Base-by-base conservation (phyloP, 805 yeast genomes). In the Lipomyces japonicus region DNA sequence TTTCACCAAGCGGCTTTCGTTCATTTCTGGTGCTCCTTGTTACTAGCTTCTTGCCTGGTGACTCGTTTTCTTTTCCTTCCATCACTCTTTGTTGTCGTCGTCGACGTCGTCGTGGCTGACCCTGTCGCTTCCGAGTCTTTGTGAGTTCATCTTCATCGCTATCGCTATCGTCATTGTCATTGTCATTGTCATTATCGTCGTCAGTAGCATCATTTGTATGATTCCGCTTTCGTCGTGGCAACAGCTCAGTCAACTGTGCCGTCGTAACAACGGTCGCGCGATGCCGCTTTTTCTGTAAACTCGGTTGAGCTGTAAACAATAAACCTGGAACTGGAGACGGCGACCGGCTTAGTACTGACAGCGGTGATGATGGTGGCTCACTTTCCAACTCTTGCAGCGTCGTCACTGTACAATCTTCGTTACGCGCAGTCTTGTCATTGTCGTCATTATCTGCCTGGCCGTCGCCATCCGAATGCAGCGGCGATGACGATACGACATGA, bases 201-300 rank as follows among this genome's bases (percentile, higher is more conserved):
- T 39, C 28, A 39, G 16, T 12, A n/a, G 34, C 50, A 22, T 18
- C 35, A 16, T n/a, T 19, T 12, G n/a, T 50, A 6, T 26, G 39
- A 5, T 16, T 26, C 3, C 36, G 32, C 12, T 14, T 14, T 16
- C 46, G 32, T 12, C 39, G 41, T n/a, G 54, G 54, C 2, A 50
- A 34, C 12, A 50, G 21, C 16, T 48, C 47, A 30, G 54, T 46
- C 12, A 50, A 26, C 41, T 50, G 54, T 12, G 50, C 54, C 9
- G 54, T 50, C 9, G 53, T 49, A 4, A 49, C 41, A 3, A 19
- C 34, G 5, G 18, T 7, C 28, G 10, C 23, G 7, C 21, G 30
- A 18, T 46, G 39, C 38, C 22, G 6, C 31, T 25, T 14, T 44
- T 25, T 4, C 36, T 31, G 10, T 44, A 39, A 7, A 21, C 32